Conservation (phyloP, 2,329 filamentous ascomycete genomes). For the Pseudopithomyces chartarum region DNA sequence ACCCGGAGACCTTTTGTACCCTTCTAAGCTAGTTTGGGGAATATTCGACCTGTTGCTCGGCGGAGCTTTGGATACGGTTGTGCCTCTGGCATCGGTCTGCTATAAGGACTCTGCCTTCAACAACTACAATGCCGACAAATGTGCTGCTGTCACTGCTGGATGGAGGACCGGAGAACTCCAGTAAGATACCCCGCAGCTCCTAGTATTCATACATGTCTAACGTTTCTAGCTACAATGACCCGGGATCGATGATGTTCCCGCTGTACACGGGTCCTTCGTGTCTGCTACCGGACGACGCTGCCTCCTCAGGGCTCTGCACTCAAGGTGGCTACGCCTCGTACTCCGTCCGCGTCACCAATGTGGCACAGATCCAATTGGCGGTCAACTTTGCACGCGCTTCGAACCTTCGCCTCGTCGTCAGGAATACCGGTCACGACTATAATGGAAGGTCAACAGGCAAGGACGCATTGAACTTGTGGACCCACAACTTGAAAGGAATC, state of each 20-base stretch:
- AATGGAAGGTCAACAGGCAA: constrained; percentile 7
- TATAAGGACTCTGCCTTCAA: constrained; percentile 33
- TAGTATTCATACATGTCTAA: constrained; percentile 2
- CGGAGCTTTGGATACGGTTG: constrained; percentile 29
- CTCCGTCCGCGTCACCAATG: constrained; percentile 32
- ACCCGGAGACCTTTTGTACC: constrained; percentile 34
- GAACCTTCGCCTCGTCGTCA: constrained; percentile 36
- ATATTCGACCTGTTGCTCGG: constrained; percentile 30
- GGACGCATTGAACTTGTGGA: constrained; percentile 15
- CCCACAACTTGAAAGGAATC: constrained; percentile 33
- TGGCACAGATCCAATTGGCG: constrained; percentile 39
- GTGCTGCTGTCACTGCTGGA: constrained; percentile 14
- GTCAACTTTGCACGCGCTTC: constrained; percentile 38
- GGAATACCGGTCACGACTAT: constrained; percentile 24
- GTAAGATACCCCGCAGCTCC: not conserved
- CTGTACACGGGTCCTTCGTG: constrained; percentile 38
- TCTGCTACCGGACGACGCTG: constrained; percentile 7
- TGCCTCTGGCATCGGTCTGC: constrained; percentile 35
- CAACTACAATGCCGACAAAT: constrained; percentile 33
- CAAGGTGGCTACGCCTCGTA: constrained; percentile 36
- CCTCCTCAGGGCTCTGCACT: constrained; percentile 26
- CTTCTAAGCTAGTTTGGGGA: constrained; percentile 22
- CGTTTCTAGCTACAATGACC: constrained; percentile 22
- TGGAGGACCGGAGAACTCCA: constrained; percentile 18
- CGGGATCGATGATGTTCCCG: constrained; percentile 33